Percentiles rank a stretch among this genome's conserved stretches.
Conservation (phyloP, 371 early-diverging fungal species). For the Batkoa obscura region DNA sequence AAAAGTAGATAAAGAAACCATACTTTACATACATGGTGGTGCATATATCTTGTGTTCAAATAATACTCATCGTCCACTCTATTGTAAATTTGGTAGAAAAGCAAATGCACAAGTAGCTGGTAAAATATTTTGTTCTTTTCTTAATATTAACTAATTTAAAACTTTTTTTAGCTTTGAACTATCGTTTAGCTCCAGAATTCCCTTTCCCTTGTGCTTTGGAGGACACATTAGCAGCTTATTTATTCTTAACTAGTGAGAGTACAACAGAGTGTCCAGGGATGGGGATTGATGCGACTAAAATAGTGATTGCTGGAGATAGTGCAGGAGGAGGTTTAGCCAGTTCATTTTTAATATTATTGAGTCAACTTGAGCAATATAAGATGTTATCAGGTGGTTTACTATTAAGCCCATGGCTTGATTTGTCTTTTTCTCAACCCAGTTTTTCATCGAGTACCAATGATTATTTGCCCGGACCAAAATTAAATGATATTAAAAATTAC, state of each 20-base stretch:
- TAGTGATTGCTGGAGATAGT: conserved; percentile 34
- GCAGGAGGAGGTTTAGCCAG: conserved; percentile 12
- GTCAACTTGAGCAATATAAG: neutral
- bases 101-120: conserved; percentile 26
- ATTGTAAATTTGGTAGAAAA: conserved; percentile 26
- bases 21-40: conserved; percentile 45
- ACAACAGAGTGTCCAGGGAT: conserved; percentile 13
- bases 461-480: conserved; percentile 13
- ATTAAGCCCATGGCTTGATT: conserved; percentile 17
- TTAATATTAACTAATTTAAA: neutral
- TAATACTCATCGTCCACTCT: conserved; percentile 29
- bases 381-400: neutral
- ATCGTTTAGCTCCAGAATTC: conserved; percentile 55
- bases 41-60: conserved; percentile 39
- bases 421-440: conserved; percentile 14
- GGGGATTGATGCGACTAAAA: conserved; percentile 12
- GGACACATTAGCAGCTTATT: conserved; percentile 55
- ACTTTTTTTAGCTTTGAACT: conserved; percentile 16
- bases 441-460: conserved; percentile 9
- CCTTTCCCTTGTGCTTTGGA: conserved; percentile 68
- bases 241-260: conserved; percentile 28
- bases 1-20: conserved; percentile 12
- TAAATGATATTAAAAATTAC: too few species aligned
- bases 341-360: neutral
- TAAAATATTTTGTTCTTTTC: conserved; percentile 5